A percentile compares a stretch with the other conserved stretches of the same genome.
These are phyloP conservation scores for Ustilago trichophora DNA, from an alignment of 1,284 basidiomycete genomes.

Conservation along the genomic window DNA sequence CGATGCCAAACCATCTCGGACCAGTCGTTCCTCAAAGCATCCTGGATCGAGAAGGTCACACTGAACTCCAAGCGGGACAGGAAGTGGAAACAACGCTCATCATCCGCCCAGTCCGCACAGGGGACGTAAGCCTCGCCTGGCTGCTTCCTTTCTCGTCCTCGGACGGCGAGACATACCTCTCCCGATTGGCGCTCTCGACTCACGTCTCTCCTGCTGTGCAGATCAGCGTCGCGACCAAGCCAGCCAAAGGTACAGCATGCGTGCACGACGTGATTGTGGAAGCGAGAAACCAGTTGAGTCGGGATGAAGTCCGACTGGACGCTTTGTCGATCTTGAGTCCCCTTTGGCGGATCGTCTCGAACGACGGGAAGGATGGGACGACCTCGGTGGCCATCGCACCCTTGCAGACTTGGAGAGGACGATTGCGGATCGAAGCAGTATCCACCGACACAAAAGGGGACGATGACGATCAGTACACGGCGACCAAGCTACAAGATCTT, in stretches of 20 bases:
- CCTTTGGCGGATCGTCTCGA: constrained; percentile 9
- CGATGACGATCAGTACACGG: constrained; percentile 19
- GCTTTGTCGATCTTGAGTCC: constrained; percentile 23
- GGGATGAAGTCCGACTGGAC: constrained; percentile 13
- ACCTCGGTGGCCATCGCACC: constrained; percentile 7
- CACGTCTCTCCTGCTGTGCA: constrained; percentile 28
- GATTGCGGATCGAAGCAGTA: constrained; percentile 2
- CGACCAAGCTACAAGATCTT: constrained; percentile 30
- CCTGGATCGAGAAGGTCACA: background rate
- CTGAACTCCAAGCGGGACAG: constrained; percentile 22
- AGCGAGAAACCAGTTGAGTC: constrained; percentile 9
- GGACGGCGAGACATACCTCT: constrained; percentile 28
- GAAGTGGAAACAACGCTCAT: constrained; percentile 14
- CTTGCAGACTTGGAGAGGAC: constrained; percentile 20
- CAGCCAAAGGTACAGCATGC: background rate
- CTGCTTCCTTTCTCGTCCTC: constrained; percentile 21
- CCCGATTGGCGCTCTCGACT: constrained; percentile 22
- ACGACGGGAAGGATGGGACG: background rate
- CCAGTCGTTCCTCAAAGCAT: constrained; percentile 13
- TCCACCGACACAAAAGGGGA: background rate
- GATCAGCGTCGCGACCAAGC: constrained; percentile 19
- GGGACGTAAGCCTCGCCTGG: constrained; percentile 18
- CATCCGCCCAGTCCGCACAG: constrained; percentile 8
- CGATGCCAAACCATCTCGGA: constrained; percentile 60
- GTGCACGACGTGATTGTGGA: constrained; percentile 26